phyloP scores from a whole-genome alignment of 169 alveolate species.

The Eimeria acervulina region DNA sequence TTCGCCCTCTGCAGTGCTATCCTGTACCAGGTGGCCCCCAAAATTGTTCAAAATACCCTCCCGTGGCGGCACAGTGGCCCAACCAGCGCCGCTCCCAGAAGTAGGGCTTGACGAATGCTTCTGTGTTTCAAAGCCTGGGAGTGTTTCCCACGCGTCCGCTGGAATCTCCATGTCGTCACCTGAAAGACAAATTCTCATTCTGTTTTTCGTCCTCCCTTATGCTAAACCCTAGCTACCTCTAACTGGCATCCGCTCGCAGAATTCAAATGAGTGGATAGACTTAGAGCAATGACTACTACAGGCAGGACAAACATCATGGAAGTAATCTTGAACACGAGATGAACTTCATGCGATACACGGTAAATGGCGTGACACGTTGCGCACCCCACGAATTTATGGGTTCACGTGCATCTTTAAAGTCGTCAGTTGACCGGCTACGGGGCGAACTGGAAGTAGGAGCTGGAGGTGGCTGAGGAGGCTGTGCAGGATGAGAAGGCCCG shows the following conservation, averaged over 20 bases:
- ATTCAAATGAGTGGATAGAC: neutral
- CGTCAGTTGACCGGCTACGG: conserved; percentile 63
- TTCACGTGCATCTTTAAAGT: conserved; percentile 56
- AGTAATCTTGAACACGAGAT: neutral
- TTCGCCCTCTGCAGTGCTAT: neutral
- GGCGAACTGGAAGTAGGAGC: neutral
- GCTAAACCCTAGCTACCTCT: neutral
- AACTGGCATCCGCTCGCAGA: neutral
- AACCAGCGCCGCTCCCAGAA: neutral
- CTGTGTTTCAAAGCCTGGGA: conserved; percentile 35
- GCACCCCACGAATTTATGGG: conserved; percentile 69
- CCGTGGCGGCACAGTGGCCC: neutral
- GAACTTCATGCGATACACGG: neutral
- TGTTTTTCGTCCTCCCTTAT: neutral
- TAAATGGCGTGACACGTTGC: neutral
- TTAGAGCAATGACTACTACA: neutral
- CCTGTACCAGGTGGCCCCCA: neutral
- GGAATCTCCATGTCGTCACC: conserved; percentile 62
- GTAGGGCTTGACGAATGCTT: neutral
- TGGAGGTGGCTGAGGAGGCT: conserved; percentile 55
- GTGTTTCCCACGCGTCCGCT: conserved; percentile 38
- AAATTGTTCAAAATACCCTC: neutral
- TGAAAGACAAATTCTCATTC: neutral
- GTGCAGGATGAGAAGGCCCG: neutral
- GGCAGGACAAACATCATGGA: neutral